Percentiles rank a stretch among this genome's conserved stretches.
Evolutionary conservation across 2,329 filamentous ascomycete species (phyloP).

Genomic region (Cyphellophora attinorum): DNA sequence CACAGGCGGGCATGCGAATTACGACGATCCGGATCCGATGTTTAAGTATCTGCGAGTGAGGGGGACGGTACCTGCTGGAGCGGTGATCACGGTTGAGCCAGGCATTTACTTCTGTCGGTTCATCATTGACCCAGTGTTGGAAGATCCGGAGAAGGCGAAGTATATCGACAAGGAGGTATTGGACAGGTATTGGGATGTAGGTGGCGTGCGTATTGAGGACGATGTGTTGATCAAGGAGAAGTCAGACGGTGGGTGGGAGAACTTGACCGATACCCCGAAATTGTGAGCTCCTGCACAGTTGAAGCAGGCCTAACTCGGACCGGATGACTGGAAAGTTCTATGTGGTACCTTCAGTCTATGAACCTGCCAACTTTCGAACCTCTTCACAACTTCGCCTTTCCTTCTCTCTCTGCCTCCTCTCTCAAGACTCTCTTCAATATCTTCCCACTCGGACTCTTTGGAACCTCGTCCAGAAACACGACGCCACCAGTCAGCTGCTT

Average conservation of each 20-base stretch:
- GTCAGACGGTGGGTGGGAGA: slow-evolving; percentile 68
- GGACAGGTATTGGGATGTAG: slow-evolving; percentile 75
- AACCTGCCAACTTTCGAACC: too few species aligned
- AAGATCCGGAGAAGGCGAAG: slow-evolving; percentile 60
- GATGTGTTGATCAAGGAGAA: slow-evolving; percentile 58
- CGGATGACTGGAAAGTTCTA: too few species aligned
- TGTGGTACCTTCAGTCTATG: too few species aligned
- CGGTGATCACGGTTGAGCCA: slow-evolving; percentile 90
- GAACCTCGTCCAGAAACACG: slow-evolving; percentile 38
- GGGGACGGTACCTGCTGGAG: slow-evolving; percentile 62
- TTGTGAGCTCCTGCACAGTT: slow-evolving; percentile 49
- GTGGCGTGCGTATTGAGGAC: slow-evolving; percentile 88
- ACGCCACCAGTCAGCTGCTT: slow-evolving; percentile 39
- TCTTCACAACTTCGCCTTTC: slow-evolving; percentile 3
- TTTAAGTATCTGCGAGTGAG: slow-evolving; percentile 81
- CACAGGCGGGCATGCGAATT: slow-evolving; percentile 68
- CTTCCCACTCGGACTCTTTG: slow-evolving; percentile 40
- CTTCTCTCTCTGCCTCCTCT: not conserved
- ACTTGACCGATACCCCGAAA: slow-evolving; percentile 73
- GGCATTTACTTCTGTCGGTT: slow-evolving; percentile 90
- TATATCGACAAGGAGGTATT: slow-evolving; percentile 69
- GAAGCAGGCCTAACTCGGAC: too few species aligned
- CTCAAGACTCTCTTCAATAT: slow-evolving; percentile 27
- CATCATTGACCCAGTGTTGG: slow-evolving; percentile 72
- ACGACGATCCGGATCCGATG: slow-evolving; percentile 68